Evolutionary conservation across 2,329 filamentous ascomycete genomes (phyloP).

Genomic region (Neonectria coccinea): DNA sequence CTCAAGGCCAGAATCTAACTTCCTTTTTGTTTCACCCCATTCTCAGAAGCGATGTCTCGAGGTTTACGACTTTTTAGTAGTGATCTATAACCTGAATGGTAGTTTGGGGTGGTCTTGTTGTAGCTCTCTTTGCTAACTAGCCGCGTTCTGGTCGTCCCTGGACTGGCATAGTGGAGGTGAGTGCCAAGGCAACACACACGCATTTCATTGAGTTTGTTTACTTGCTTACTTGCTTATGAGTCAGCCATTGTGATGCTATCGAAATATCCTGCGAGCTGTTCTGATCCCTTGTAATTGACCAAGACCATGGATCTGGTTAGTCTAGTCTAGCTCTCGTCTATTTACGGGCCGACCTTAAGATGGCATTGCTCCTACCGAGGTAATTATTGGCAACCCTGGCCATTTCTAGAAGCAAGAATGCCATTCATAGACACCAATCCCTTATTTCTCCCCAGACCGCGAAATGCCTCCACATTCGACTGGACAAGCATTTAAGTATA

Average conservation of each 20-base stretch:
- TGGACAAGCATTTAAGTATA: constrained; percentile 5
- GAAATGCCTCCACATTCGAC: too few species aligned
- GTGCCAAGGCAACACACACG: not conserved
- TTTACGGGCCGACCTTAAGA: not conserved
- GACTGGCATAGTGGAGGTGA: not conserved
- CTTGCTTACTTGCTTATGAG: too few species aligned
- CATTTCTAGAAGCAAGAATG: not conserved
- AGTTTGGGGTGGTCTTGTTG: not conserved
- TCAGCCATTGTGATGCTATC: not conserved
- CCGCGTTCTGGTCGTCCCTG: not conserved
- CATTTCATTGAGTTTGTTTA: not conserved
- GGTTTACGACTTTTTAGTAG: not conserved
- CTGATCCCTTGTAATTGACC: not conserved
- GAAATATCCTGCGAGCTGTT: too few species aligned
- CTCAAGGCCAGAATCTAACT: not conserved
- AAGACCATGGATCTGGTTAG: not conserved
- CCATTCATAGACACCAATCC: not conserved
- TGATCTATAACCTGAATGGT: not conserved
- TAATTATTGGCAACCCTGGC: not conserved
- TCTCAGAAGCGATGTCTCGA: not conserved
- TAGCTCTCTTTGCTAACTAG: not conserved
- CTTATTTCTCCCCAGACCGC: not conserved
- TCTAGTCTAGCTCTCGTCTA: not conserved
- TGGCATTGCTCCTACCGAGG: not conserved
- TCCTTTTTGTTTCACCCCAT: not conserved